A percentile compares a stretch with the other conserved stretches of the same genome.
phyloP scores from a whole-genome alignment of 2,329 filamentous ascomycete genomes.

The Ascosphaera apis region DNA sequence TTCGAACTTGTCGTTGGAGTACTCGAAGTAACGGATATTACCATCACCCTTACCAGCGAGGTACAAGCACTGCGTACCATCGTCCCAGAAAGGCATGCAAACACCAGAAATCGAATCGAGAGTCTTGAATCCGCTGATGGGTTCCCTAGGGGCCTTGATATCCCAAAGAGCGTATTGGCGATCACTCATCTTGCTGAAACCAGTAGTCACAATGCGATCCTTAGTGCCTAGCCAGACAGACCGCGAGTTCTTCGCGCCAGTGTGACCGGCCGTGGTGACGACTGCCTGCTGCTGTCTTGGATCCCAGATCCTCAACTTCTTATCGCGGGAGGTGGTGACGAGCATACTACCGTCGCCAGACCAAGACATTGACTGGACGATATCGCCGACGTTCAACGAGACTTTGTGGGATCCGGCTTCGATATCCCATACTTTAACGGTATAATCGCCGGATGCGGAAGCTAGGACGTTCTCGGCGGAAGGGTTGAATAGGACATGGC shows the following conservation, averaged over 20 bases:
- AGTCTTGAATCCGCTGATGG: constrained; percentile 71
- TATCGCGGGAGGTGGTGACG: constrained; percentile 87
- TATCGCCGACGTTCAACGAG: constrained; percentile 65
- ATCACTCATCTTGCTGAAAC: constrained; percentile 97
- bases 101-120: constrained; percentile 93
- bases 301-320: constrained; percentile 96
- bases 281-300: constrained; percentile 74
- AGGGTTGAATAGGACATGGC: constrained; percentile 94
- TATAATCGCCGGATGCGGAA: constrained; percentile 84
- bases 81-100: constrained; percentile 99
- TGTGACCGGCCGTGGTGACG: constrained; percentile 65
- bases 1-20: constrained; percentile 96
- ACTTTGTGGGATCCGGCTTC: constrained; percentile 51
- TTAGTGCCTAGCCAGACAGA: constrained; percentile 95
- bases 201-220: constrained; percentile 84
- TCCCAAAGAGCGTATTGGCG: constrained; percentile 93
- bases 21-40: constrained; percentile 98
- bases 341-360: constrained; percentile 69
- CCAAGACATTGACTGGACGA: constrained; percentile 91
- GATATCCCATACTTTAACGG: constrained; percentile 90
- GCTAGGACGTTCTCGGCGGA: constrained; percentile 88
- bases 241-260: constrained; percentile 91
- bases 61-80: constrained; percentile 84
- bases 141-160: constrained; percentile 52
- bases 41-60: constrained; percentile 94